These are phyloP conservation scores for Panicum miliaceum DNA, from an alignment of 176 grass and related monocot genomes.

Conservation along the genomic window DNA sequence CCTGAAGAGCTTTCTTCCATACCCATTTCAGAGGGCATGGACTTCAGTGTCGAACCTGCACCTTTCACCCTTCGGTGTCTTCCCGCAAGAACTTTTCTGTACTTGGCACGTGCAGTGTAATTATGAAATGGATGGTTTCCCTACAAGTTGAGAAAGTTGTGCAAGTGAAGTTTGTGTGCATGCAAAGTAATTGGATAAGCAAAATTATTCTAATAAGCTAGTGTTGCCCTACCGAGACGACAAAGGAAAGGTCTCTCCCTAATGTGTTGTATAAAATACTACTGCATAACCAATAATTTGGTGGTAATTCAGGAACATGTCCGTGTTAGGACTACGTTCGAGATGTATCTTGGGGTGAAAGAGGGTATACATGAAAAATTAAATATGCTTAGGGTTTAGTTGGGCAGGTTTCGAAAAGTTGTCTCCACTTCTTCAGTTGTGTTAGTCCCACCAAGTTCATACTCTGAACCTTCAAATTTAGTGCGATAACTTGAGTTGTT, in stretches of 20 bases:
- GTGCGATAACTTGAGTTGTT: not conserved
- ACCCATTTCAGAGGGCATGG: conserved; percentile 37
- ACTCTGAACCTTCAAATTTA: conserved; percentile 8
- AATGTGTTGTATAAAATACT: not conserved
- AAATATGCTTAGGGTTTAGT: conserved; percentile 20
- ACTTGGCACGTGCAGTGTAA: conserved; percentile 85
- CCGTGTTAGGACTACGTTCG: not conserved
- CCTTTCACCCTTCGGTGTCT: conserved; percentile 45
- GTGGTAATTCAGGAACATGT: not conserved
- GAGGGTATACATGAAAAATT: not conserved
- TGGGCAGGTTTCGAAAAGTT: not conserved
- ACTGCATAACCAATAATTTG: not conserved
- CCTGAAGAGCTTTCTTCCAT: conserved; percentile 34
- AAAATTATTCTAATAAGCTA: not conserved
- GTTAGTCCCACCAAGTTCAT: not conserved
- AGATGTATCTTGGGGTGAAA: not conserved
- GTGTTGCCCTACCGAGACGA: no score
- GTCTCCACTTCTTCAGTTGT: not conserved
- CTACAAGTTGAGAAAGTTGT: conserved; percentile 40
- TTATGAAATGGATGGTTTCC: conserved; percentile 97
- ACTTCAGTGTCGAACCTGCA: conserved; percentile 35
- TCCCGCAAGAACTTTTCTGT: conserved; percentile 68
- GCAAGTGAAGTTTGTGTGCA: not conserved
- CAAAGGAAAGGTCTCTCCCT: not conserved
- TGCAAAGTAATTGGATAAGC: conserved; percentile 8